Base-by-base conservation (phyloP, 1,284 basidiomycete genomes). In the Sanghuangporus baumii region DNA sequence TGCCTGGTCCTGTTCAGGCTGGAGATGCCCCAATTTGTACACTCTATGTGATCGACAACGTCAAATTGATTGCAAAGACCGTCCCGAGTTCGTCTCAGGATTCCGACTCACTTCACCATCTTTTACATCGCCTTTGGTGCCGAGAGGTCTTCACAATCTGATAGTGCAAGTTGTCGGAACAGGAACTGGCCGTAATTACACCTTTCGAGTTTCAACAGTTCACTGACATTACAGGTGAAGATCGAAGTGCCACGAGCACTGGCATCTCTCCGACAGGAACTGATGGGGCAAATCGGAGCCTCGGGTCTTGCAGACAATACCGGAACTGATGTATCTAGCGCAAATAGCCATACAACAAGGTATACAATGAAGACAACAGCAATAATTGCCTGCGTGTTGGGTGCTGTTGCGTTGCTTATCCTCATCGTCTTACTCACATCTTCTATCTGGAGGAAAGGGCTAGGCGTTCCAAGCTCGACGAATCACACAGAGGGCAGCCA, bases 151-250 rank as follows among this genome's bases (percentile, higher is more conserved):
- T 14, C 63, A 64, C 37, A 51, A 34, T 18, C 20, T 64, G n/a
- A 57, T 20, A 7, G 40, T 64, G n/a, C 40, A 61, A 40, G 63
- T 60, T 38, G n/a, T 56, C 12, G 34, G 54, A 16, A 61, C 54
- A 12, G 57, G 57, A 16, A 14, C 31, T 31, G 56, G 34, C 7
- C 59, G 59, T 11, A 64, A 64, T 55, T 64, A 55, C 54, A 57
- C 57, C n/a, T n/a, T n/a, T n/a, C n/a, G n/a, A n/a, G n/a, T 50
- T 64, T 26, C 51, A 62, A 34, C 34, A 36, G 3, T 52, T 60
- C 20, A 18, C 55, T 20, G 18, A 20, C 23, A 9, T 41, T 3
- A 41, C 12, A 9, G 23, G 31, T 37, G 31, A 36, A 38, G 55
- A 23, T 56, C 6, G 9, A 5, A 34, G 23, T 56, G 7, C 11